These are phyloP conservation scores for Fusarium solani-melongenae DNA, from an alignment of 2,329 filamentous ascomycete genomes.

Conservation along the genomic window DNA sequence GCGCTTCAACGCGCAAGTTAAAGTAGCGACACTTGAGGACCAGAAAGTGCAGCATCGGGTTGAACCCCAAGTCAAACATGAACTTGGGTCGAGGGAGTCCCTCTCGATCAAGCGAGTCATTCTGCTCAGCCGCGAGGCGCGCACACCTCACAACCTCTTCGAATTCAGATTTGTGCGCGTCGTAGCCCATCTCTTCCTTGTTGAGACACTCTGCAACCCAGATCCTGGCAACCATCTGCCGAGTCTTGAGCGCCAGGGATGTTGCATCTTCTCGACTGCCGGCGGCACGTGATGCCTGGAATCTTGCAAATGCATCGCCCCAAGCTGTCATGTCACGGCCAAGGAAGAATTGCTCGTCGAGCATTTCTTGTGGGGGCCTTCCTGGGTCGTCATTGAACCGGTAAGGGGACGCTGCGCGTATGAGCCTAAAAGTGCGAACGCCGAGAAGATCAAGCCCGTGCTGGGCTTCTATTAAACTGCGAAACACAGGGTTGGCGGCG, in stretches of 20 bases:
- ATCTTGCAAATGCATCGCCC: constrained; percentile 41
- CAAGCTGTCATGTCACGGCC: constrained; percentile 43
- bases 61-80: constrained; percentile 55
- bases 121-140: constrained; percentile 11
- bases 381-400: constrained; percentile 30
- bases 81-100: constrained; percentile 42
- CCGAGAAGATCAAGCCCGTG: constrained; percentile 45
- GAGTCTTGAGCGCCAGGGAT: constrained; percentile 43
- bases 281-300: neutral
- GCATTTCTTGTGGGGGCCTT: constrained; percentile 19
- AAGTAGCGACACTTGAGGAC: constrained; percentile 54
- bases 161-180: constrained; percentile 46
- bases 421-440: constrained; percentile 44
- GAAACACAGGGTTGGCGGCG: constrained; percentile 9
- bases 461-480: constrained; percentile 41
- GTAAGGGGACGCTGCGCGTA: constrained; percentile 44
- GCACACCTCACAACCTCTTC: constrained; percentile 45
- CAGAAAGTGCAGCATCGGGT: constrained; percentile 52
- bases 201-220: constrained; percentile 49
- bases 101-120: neutral
- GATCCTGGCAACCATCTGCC: constrained; percentile 46
- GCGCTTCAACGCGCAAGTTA: constrained; percentile 47
- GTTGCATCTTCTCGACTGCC: constrained; percentile 7
- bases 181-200: constrained; percentile 49
- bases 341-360: constrained; percentile 38